Conservation (phyloP, 768 basidiomycete genomes). For the Hydnomerulius pinastri region DNA sequence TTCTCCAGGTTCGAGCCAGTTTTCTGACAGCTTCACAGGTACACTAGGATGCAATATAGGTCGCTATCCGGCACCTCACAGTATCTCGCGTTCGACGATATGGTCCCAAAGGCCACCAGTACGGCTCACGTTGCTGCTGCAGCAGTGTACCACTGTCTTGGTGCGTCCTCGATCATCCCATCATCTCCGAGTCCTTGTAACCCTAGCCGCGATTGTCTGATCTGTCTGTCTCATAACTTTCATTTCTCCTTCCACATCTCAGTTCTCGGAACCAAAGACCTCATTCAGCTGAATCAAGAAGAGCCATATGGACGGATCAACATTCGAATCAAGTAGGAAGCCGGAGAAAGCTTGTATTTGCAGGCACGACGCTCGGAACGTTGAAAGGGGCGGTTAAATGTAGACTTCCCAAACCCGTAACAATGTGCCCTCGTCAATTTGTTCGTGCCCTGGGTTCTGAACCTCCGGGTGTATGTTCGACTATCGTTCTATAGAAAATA, state of each 20-base stretch:
- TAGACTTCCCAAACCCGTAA: not conserved
- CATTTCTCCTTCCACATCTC: slow-evolving; percentile 2
- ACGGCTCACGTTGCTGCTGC: slow-evolving; percentile 78
- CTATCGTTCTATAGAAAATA: no score
- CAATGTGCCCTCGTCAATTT: no score
- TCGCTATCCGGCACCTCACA: slow-evolving; percentile 50
- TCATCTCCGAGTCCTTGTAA: no score
- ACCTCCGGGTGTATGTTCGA: no score
- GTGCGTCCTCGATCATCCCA: slow-evolving; percentile 42
- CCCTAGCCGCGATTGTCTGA: no score
- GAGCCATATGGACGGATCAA: slow-evolving; percentile 58
- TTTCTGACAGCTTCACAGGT: slow-evolving; percentile 46
- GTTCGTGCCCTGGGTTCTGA: not conserved
- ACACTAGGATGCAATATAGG: slow-evolving; percentile 73
- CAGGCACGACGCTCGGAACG: not conserved
- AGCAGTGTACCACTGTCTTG: slow-evolving; percentile 84
- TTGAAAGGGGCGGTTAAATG: not conserved
- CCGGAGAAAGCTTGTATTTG: no score
- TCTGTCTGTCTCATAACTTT: not conserved
- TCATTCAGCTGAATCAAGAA: slow-evolving; percentile 61
- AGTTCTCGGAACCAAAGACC: slow-evolving; percentile 80
- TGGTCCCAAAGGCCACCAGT: slow-evolving; percentile 66
- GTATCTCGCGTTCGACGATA: slow-evolving; percentile 59
- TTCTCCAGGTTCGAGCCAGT: not conserved
- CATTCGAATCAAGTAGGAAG: slow-evolving; percentile 39